Base-by-base conservation (phyloP, 1,139 yeast species). In the Geotrichum klebahnii region DNA sequence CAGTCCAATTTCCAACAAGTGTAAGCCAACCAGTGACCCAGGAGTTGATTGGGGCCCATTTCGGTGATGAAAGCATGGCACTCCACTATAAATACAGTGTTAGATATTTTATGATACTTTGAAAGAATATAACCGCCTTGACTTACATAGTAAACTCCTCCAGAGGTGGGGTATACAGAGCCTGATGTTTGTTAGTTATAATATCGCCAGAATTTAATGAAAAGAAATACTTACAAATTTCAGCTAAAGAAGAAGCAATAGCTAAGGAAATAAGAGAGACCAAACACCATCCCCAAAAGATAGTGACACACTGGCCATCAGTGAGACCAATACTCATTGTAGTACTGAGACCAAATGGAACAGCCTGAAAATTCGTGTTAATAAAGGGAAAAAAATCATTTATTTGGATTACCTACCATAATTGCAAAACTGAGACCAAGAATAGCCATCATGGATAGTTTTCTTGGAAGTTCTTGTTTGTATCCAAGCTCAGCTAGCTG, bases 221-320 rank as follows among this genome's bases (percentile, higher is more conserved):
- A 22, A 16, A 55, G 53, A 48, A 50, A 10, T 53, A 52, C 43
- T 52, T 55, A 41, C 61, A 58, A 42, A 60, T 56, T 44, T 60
- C 63, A 16, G 60, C 63, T 22, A 60, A 53, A 3, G 63, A 60
- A 5, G 59, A 48, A 14, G 61, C 61, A 34, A 59, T 59, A 35
- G 61, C 59, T 8, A 58, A 40, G 26, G 57, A 55, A 45, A 57
- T 58, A 16, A 53, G 35, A 8, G 59, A 51, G 14, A 58, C 60
- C 6, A 58, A 36, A 10, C 44, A 42, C 50, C 59, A 50, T 3
- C 62, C 63, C 61, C 61, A 60, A 16, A 59, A 41, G 32, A 60
- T 55, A 12, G 62, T 52, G 22, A 60, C 57, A n/a, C 59, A 51
- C 23, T 61, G 62, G 16, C 61, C 64, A 44, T 56, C 60, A 9